Evolutionary conservation across 2,329 filamentous ascomycete species (phyloP), one percentile per base, ranked within the genome.

Genomic region (Bipolaris zeicola): DNA sequence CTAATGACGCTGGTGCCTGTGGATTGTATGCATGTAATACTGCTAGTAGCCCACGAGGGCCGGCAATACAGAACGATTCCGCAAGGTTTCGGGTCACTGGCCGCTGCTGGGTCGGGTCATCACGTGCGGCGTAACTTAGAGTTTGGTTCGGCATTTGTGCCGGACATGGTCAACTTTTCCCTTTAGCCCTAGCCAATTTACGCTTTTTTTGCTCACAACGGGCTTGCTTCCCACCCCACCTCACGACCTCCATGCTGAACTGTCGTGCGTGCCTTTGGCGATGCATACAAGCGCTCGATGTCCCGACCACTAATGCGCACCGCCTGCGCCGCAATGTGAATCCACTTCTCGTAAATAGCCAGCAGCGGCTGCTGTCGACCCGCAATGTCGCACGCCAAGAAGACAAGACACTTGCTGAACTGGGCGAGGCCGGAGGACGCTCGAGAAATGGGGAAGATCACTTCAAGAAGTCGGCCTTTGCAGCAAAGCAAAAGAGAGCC

Each of bases 181-280:
- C 52, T 26, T 10, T 10, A 47, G 20, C 20, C 37, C 37, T 44
- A 53, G 52, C 50, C 36, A 41, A 50, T 51, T 45, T 54, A 55
- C 44, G 38, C 41, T 38, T 37, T 46, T 46, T 46, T 44, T 53
- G 48, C 49, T 59, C 48, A 59, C 42, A 51, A 56, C 61, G 16
- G 16, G 54, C 42, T 42, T 55, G 50, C 60, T 18, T 13, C 46
- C 48, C 26, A 28, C n/a, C 13, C 13, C 57, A 56, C 52, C 10
- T 16, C 58, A 56, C 54, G 44, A 49, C 43, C 57, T 20, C 63
- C 50, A 81, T 81, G 80, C 72, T 80, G 57, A 77, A 76, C 48
- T 81, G 79, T 62, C 76, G 73, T 58, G 73, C 76, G 61, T 80
- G 78, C 67, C 71, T 78, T 47, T 69, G 74, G 67, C 78, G 77